These are phyloP conservation scores for Solanum ossicruentum DNA, from an alignment of 257 asterid genomes.

Conservation along the genomic window DNA sequence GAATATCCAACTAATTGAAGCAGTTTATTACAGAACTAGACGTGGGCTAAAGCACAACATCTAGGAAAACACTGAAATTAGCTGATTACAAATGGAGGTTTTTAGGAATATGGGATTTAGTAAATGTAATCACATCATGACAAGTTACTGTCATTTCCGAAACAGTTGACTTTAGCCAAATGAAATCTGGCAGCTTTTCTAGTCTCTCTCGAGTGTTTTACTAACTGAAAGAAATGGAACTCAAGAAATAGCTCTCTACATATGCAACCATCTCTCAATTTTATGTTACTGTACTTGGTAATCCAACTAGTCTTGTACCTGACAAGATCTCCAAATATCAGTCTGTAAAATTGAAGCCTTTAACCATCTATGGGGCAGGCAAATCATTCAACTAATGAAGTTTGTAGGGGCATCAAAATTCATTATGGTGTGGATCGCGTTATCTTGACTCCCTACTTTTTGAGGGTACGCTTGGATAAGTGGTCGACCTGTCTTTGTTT, in stretches of 20 bases:
- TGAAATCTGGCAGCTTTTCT: background rate
- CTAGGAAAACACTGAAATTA: background rate
- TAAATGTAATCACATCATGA: background rate
- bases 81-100: background rate
- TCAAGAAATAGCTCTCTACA: background rate
- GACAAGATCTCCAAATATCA: background rate
- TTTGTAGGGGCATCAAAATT: background rate
- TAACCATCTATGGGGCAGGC: background rate
- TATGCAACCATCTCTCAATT: background rate
- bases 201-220: background rate
- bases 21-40: background rate
- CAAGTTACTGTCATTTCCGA: background rate
- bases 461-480: constrained; percentile 5
- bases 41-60: background rate
- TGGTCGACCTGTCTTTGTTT: constrained; percentile 19
- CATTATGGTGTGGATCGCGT: background rate
- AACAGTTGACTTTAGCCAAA: background rate
- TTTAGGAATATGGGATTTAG: background rate
- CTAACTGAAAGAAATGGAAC: background rate
- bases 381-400: background rate
- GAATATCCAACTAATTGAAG: background rate
- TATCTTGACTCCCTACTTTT: background rate
- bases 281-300: background rate
- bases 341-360: background rate
- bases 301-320: background rate